phyloP scores from a whole-genome alignment of 2,329 filamentous ascomycete genomes.

The Aspergillus brunneoviolaceus region DNA sequence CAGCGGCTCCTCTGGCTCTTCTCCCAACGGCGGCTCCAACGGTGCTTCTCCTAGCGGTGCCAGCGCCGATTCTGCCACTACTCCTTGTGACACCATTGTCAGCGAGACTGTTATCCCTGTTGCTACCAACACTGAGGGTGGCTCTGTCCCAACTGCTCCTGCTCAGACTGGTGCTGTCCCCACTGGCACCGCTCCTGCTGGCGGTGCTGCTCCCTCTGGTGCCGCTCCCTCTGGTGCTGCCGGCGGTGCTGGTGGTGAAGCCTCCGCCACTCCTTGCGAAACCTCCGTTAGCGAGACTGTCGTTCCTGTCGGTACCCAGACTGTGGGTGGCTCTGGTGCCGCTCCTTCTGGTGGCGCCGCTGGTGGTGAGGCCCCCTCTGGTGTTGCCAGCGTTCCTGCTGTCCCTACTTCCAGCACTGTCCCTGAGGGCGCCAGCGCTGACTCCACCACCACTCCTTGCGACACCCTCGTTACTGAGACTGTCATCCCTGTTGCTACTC shows the following conservation, averaged over 20 bases:
- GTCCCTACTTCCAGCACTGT: conserved; percentile 7
- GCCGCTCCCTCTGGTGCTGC: conserved; percentile 14
- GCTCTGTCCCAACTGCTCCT: conserved; percentile 13
- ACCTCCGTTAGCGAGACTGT: conserved; percentile 13
- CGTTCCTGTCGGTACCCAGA: conserved; percentile 12
- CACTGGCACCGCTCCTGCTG: conserved; percentile 8
- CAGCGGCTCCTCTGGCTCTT: neutral
- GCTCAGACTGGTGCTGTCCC: conserved; percentile 14
- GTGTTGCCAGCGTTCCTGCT: conserved; percentile 7
- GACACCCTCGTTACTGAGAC: conserved; percentile 15
- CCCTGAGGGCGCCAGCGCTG: conserved; percentile 4
- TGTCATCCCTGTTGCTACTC: conserved; percentile 12
- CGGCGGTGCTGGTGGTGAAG: neutral
- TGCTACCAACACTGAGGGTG: conserved; percentile 11
- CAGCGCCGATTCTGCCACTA: conserved; percentile 1
- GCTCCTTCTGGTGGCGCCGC: neutral
- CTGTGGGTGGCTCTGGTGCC: conserved; percentile 3
- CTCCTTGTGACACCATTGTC: conserved; percentile 4
- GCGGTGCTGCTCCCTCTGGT: conserved; percentile 17
- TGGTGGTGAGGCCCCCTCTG: conserved; percentile 1
- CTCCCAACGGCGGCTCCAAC: conserved; percentile 4
- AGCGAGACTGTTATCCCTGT: conserved; percentile 12
- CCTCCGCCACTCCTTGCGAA: conserved; percentile 10
- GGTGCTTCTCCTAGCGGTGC: conserved; percentile 7
- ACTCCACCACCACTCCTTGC: conserved; percentile 10